Evolutionary conservation across 805 yeast genomes (phyloP).

Genomic region (Candida pseudofarinosa): DNA sequence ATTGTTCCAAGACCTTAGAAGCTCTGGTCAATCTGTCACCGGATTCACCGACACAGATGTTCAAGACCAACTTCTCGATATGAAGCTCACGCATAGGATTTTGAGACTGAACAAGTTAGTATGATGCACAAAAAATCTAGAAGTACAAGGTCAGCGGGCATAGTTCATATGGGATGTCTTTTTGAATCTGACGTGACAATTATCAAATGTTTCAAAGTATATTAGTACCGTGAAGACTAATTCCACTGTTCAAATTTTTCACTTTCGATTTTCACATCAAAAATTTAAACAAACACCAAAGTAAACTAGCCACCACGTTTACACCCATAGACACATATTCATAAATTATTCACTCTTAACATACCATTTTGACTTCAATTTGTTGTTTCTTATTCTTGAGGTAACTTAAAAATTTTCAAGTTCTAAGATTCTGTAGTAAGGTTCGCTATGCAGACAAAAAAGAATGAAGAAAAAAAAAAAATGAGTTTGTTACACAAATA

Average conservation of each 20-base stretch:
- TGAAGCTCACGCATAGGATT: constrained; percentile 98
- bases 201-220: background rate
- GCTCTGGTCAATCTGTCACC: constrained; percentile 99
- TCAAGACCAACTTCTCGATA: constrained; percentile 98
- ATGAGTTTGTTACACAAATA: background rate
- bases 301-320: no score
- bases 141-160: no score
- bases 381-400: constrained; percentile 11
- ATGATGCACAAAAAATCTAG: no score
- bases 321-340: no score
- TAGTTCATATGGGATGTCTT: no score
- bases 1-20: constrained; percentile 98
- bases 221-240: background rate
- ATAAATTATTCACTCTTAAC: background rate
- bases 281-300: no score
- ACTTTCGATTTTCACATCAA: no score
- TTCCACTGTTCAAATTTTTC: no score
- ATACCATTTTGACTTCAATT: constrained; percentile 14
- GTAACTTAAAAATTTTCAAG: constrained; percentile 3
- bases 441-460: background rate
- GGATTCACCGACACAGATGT: constrained; percentile 99
- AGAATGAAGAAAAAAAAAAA: background rate
- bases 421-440: background rate
- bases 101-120: constrained; percentile 40
- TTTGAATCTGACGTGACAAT: background rate